Evolutionary conservation across 495 filamentous ascomycete genomes (phyloP), one percentile per base, ranked within the genome.

Genomic region (Daldinia bambusicola): DNA sequence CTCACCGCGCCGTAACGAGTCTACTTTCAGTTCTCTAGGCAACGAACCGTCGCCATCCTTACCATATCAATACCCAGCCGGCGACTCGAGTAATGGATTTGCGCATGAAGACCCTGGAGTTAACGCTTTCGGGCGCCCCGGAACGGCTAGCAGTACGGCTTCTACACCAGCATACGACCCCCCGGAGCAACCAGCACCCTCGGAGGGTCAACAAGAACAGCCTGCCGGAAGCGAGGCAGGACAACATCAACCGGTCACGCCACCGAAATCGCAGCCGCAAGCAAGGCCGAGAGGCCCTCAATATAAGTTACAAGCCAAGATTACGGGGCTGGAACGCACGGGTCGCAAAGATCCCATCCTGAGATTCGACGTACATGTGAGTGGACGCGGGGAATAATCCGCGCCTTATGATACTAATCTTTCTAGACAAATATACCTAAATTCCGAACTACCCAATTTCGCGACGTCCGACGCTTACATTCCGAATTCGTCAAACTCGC

Each of bases 381-480:
- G 92, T 69, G 41, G 58, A 63, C 20, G 59, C 53, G 5, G 37
- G n/a, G 9, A 38, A 6, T 2, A 13, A 13, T 16, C 41, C 58
- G 12, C 18, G 31, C 31, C 50, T n/a, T 61, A 59, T 43, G 61
- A 60, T 63, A 38, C 53, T 67, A 75, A 74, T 32, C 57, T 12
- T 12, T 31, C 20, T 59, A 98, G 96, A 98, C 96, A 63, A 98
- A 98, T 81, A 92, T 99, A 16, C 95, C 95, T 55, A 94, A 95
- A 71, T 99, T 97, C 81, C 88, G 96, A 69, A 98, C 96, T 2
- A 98, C 96, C 8, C 96, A 98, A 77, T 98, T 97, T 80, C 93
- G 96, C 75, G 96, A 98, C 78, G 92, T 99, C 60, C 91, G 95
- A 66, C 91, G 96, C 43, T 91, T 95, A 26, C 95, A 99, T 79